Percentiles rank a stretch among this genome's conserved stretches.
Evolutionary conservation across 805 yeast species (phyloP).

Genomic region (Pichia manshurica): DNA sequence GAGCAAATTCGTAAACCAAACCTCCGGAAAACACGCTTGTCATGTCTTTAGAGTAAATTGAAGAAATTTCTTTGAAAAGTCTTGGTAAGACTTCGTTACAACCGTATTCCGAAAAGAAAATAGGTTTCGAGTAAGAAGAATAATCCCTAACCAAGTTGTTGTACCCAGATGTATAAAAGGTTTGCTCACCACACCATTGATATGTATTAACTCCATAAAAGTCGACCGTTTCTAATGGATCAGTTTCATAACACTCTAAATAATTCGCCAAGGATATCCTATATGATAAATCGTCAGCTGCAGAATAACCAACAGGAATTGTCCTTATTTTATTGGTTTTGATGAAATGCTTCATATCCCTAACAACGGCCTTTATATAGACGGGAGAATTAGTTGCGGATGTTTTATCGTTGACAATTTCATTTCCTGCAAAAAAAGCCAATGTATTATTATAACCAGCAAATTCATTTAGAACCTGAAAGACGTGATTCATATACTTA

Average conservation of each 20-base stretch:
- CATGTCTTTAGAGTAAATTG: conserved; percentile 71
- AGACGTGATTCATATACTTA: conserved; percentile 67
- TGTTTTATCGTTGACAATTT: conserved; percentile 71
- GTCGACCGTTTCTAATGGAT: conserved; percentile 55
- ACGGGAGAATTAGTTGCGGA: conserved; percentile 68
- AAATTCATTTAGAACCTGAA: conserved; percentile 75
- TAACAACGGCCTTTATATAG: conserved; percentile 69
- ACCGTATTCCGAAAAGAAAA: conserved; percentile 88
- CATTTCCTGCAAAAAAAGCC: conserved; percentile 91
- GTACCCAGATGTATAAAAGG: conserved; percentile 75
- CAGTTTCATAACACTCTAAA: conserved; percentile 64
- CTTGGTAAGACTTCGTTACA: conserved; percentile 82
- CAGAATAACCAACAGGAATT: conserved; percentile 92
- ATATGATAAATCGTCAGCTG: conserved; percentile 84
- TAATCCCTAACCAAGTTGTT: conserved; percentile 65
- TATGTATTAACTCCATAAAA: conserved; percentile 78
- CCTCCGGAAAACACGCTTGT: conserved; percentile 78
- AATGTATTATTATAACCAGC: conserved; percentile 81
- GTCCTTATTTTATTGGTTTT: conserved; percentile 49
- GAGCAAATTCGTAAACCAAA: conserved; percentile 72
- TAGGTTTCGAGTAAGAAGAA: conserved; percentile 61
- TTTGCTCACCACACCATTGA: conserved; percentile 86
- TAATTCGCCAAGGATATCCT: conserved; percentile 74
- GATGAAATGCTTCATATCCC: conserved; percentile 77
- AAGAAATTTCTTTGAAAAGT: conserved; percentile 64